Evolutionary conservation across 768 basidiomycete genomes (phyloP), one percentile per base, ranked within the genome.

Genomic region (Tulasnella sp.): DNA sequence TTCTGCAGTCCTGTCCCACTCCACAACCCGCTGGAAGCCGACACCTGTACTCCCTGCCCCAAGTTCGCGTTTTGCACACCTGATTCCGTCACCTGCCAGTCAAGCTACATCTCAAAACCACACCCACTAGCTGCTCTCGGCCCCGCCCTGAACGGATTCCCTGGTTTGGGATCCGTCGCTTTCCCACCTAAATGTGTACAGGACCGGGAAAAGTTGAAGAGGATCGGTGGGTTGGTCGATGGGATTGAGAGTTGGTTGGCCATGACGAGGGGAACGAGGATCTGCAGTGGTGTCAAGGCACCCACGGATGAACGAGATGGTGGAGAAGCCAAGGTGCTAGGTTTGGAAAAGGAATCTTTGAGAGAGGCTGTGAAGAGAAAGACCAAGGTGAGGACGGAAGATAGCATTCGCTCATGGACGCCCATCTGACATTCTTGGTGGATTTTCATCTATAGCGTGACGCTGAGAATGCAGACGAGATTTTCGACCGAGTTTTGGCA

Each of bases 261-360:
- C 87, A 89, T 82, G 90, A 91, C 85, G 87, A 91, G 82, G 91
- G 95, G 58, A 86, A 85, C 82, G 88, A 71, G 90, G 80, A 81
- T 94, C 14, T 96, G 94, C 84, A 87, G 86, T 52, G 90, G 91
- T 52, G 89, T 88, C 44, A 85, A 74, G 39, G 14, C 18, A 18
- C 77, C 85, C 72, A 76, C 75, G 2, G 80, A 82, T 7, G 90
- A 89, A 71, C 84, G 85, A 79, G 89, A 91, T 77, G 91, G 90
- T 16, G 90, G 91, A 80, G 92, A 94, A 82, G 94, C 93, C n/a
- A 89, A 88, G 83, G 89, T 87, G 83, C 95, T 93, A 92, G 95
- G 94, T 72, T 81, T 92, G 38, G 89, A 91, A 78, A 83, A 93
- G n/a, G 88, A 88, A 71, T 86, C 85, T 18, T 84, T 96, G 81